Base-by-base conservation (phyloP, 345 rosid genomes). In the Salix suchowensis region DNA sequence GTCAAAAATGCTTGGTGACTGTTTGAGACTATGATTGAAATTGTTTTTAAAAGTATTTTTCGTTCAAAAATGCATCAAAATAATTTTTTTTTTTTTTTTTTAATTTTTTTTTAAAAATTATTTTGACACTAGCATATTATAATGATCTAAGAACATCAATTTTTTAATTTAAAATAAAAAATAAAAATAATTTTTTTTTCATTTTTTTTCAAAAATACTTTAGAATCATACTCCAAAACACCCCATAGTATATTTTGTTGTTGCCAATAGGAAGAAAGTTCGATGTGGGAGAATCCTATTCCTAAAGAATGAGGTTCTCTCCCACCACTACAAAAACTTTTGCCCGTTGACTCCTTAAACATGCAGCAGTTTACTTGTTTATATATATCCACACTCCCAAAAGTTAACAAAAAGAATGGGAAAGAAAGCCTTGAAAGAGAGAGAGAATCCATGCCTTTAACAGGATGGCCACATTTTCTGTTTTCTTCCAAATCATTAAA, bases 301-400 rank as follows among this genome's bases (percentile, higher is more conserved):
- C 94, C 77, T 34, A 48, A 64, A 77, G 96, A 91, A 91, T 87
- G 48, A 78, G 91, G 84, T 91, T 86, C 94, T 77, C 79, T 73
- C 73, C 86, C 90, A 81, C 89, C 86, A 86, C 76, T 74, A 65
- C 36, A 12, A 46, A 15, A 15, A 15, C 19, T 46, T 46, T 14
- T 46, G 52, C 52, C 52, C 52, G 52, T 85, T 88, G 93, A 91
- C 92, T 84, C 83, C 75, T 15, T 68, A 66, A 66, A 68, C 58
- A 77, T 66, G 70, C 26, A 30, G 28, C 26, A 39, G 68, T 81
- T 81, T 85, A 85, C 88, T 87, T 88, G 84, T 80, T 72, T 36
- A 36, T 36, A 5, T 36, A 77, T 87, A 88, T 88, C 91, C 83
- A 73, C 69, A 14, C 52, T 46, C 19, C 55, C 7, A 60, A 78